phyloP scores from a whole-genome alignment of 192 early-diverging fungal genomes.

The Podochytrium sp. region DNA sequence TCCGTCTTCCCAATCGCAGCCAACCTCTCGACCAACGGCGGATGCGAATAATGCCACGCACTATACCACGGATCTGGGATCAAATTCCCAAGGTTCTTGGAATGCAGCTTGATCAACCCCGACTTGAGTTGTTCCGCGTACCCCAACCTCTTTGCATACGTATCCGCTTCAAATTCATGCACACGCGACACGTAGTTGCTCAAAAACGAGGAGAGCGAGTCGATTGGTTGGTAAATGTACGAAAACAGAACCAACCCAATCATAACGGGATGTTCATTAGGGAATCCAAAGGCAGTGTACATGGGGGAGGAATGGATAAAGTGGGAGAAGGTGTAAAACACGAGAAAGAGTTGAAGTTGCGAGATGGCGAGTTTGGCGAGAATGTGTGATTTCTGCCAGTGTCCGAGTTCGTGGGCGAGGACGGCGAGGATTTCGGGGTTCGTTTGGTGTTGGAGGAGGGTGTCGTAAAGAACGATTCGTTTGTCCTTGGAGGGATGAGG shows the following conservation, averaged over 20 bases:
- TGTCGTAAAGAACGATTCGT: slow-evolving; percentile 95
- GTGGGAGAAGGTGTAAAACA: slow-evolving; percentile 53
- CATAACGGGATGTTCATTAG: slow-evolving; percentile 66
- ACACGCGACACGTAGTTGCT: slow-evolving; percentile 79
- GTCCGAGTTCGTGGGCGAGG: slow-evolving; percentile 95
- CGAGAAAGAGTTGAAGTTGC: slow-evolving; percentile 76
- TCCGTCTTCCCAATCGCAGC: slow-evolving; percentile 19
- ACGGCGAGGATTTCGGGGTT: slow-evolving; percentile 91
- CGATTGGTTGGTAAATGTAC: slow-evolving; percentile 66
- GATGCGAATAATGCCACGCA: slow-evolving; percentile 88
- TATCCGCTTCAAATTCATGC: slow-evolving; percentile 95
- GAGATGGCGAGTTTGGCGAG: slow-evolving; percentile 71
- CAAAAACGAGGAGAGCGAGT: slow-evolving; percentile 73
- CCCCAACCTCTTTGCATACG: slow-evolving; percentile 79
- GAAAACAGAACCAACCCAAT: slow-evolving; percentile 94
- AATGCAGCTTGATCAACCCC: slow-evolving; percentile 85
- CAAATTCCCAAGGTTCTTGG: slow-evolving; percentile 84
- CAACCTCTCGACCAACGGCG: slow-evolving; percentile 86
- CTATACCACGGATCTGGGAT: slow-evolving; percentile 67
- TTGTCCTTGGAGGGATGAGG: slow-evolving; percentile 65
- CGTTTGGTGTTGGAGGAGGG: slow-evolving; percentile 80
- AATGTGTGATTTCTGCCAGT: slow-evolving; percentile 90
- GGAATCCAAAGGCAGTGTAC: slow-evolving; percentile 89
- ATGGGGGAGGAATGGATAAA: slow-evolving; percentile 76
- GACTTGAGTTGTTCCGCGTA: slow-evolving; percentile 71